Base-by-base conservation (phyloP, 1,284 basidiomycete species). In the Meira nashicola region DNA sequence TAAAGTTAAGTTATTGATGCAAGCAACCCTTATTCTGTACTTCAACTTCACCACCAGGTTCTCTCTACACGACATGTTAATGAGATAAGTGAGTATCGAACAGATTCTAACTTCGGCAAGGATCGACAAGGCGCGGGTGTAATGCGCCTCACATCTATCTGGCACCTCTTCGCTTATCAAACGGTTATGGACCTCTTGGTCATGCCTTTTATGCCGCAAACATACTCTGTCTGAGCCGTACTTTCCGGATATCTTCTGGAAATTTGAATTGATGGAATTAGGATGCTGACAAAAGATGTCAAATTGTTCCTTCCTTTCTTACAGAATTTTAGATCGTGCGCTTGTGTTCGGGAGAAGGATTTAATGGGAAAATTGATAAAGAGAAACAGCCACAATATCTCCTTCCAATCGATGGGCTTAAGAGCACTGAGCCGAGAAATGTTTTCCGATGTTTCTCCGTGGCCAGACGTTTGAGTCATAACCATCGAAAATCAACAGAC, bases 381-480 rank as follows among this genome's bases (percentile, higher is more conserved):
- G 17, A 21, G 12, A 12, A 12, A 43, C n/a, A 43, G 19, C 21
- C 17, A 48, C 2, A 10, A 46, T n/a, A n/a, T n/a, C n/a, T 21
- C 17, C 44, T 12, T 5, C 14, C 5, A n/a, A 48, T 48, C 46
- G 46, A 48, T 48, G 46, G 46, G n/a, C 46, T 48, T 48, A 48
- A 48, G 46, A 48, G 46, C 46, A 48, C 46, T 48, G 46, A 48
- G 46, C 46, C 46, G 12, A 25, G 46, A 23, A 23, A 23, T 25
- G 12, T 23, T n/a, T 48, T 23, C 23, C 46, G 12, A 17, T 23
- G 17, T 9, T 48, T 25, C 19, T 14, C n/a, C 46, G 21, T 48
- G 46, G 46, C 46, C 46, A 48, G 46, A 15, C 46, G 46, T 48
- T 48, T 48, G 46, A 48, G 46, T 48, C 46, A 48, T 48, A 48